phyloP scores from a whole-genome alignment of 306 rosid genomes.

The Cucurbita argyrosperma region DNA sequence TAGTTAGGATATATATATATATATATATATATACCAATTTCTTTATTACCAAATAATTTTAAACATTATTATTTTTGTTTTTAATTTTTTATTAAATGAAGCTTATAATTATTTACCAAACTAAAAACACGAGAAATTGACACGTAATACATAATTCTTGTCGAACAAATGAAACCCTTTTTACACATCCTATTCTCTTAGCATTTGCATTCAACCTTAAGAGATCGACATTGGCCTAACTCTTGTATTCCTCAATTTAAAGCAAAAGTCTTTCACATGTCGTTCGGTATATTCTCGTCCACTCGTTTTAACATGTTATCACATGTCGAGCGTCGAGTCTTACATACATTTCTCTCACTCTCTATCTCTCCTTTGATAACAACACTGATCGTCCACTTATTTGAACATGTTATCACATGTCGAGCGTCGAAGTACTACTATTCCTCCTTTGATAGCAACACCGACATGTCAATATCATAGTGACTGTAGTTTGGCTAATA shows the following conservation, averaged over 20 bases:
- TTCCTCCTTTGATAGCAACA: background rate
- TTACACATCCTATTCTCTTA: background rate
- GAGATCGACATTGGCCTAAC: constrained; percentile 36
- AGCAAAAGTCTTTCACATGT: too few species aligned
- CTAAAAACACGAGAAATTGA: constrained; percentile 17
- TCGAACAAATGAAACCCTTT: background rate
- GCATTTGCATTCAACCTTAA: constrained; percentile 17
- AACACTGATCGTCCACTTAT: background rate
- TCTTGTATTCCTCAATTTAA: constrained; percentile 2
- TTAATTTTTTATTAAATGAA: background rate
- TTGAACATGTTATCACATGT: constrained; percentile 21
- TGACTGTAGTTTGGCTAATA: too few species aligned
- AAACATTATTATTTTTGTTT: background rate
- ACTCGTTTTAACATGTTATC: constrained; percentile 14
- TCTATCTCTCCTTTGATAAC: background rate
- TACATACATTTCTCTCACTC: background rate
- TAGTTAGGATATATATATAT: too few species aligned
- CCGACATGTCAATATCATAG: too few species aligned
- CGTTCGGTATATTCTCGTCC: background rate
- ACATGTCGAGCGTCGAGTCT: constrained; percentile 1
- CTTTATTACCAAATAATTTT: background rate
- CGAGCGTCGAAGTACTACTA: background rate
- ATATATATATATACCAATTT: background rate
- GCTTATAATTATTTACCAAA: constrained; percentile 22
- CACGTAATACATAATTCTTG: constrained; percentile 15